These are phyloP conservation scores for Lactarius tabidus DNA, from an alignment of 768 basidiomycete genomes.

Conservation along the genomic window DNA sequence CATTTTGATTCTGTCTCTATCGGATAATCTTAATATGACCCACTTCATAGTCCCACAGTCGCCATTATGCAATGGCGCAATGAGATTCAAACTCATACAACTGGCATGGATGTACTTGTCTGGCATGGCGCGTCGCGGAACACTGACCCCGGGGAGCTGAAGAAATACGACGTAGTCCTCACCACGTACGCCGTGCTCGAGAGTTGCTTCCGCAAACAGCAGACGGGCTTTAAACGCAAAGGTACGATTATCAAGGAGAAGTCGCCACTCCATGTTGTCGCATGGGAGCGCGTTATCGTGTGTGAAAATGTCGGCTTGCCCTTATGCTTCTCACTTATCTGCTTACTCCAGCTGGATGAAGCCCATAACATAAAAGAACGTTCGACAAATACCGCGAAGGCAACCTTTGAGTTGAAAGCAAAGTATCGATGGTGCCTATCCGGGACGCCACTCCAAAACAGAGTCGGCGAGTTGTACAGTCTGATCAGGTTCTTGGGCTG, in stretches of 20 bases:
- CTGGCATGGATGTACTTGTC: slow-evolving; percentile 79
- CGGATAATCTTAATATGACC: not conserved
- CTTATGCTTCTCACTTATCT: slow-evolving; percentile 8
- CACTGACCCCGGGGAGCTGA: slow-evolving; percentile 59
- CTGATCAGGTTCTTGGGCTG: slow-evolving; percentile 90
- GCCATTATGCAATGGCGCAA: slow-evolving; percentile 84
- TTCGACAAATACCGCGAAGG: slow-evolving; percentile 91
- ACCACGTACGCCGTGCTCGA: slow-evolving; percentile 89
- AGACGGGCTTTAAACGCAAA: slow-evolving; percentile 87
- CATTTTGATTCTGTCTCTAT: not conserved
- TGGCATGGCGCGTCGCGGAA: slow-evolving; percentile 86
- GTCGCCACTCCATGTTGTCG: slow-evolving; percentile 76
- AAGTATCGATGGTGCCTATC: slow-evolving; percentile 92
- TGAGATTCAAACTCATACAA: slow-evolving; percentile 84
- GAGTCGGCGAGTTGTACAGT: slow-evolving; percentile 98
- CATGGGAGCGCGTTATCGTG: slow-evolving; percentile 81
- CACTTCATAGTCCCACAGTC: slow-evolving; percentile 41
- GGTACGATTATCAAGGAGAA: slow-evolving; percentile 81
- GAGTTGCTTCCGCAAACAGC: slow-evolving; percentile 89
- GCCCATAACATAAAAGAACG: slow-evolving; percentile 99
- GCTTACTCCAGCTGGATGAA: slow-evolving; percentile 67
- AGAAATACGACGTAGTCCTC: slow-evolving; percentile 84
- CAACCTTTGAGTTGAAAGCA: slow-evolving; percentile 84
- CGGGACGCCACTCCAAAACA: slow-evolving; percentile 93
- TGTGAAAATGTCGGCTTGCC: slow-evolving; percentile 49